phyloP scores from a whole-genome alignment of 2,329 filamentous ascomycete genomes.

The Chrysoporthe cubensis region DNA sequence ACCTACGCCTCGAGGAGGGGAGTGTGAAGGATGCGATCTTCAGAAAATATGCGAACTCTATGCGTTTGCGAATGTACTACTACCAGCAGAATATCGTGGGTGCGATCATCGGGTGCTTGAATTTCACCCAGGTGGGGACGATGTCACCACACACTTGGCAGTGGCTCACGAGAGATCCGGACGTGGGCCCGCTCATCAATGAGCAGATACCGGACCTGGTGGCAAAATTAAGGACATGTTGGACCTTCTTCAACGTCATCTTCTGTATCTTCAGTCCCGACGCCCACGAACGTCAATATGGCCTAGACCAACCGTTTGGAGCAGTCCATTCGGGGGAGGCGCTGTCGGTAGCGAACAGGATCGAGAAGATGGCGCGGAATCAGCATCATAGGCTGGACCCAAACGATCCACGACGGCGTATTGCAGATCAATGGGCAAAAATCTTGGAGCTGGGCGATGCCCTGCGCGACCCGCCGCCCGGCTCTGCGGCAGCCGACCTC shows the following conservation, averaged over 20 bases:
- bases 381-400: background rate
- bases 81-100: background rate
- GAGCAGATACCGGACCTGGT: background rate
- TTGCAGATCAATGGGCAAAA: slow-evolving; percentile 16
- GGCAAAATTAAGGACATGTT: background rate
- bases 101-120: background rate
- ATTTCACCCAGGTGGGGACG: background rate
- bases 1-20: background rate
- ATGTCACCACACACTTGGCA: background rate
- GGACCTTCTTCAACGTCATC: background rate
- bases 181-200: background rate
- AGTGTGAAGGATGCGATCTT: background rate
- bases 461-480: background rate
- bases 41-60: background rate
- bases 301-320: background rate
- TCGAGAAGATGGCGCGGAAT: slow-evolving; percentile 10
- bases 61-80: background rate
- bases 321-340: background rate
- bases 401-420: background rate
- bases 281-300: background rate
- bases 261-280: background rate
- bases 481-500: background rate
- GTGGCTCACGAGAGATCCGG: background rate
- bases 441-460: slow-evolving; percentile 8
- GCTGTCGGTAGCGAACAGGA: slow-evolving; percentile 2